These are phyloP conservation scores for Excoecaria agallocha DNA, from an alignment of 345 rosid genomes.

Conservation along the genomic window DNA sequence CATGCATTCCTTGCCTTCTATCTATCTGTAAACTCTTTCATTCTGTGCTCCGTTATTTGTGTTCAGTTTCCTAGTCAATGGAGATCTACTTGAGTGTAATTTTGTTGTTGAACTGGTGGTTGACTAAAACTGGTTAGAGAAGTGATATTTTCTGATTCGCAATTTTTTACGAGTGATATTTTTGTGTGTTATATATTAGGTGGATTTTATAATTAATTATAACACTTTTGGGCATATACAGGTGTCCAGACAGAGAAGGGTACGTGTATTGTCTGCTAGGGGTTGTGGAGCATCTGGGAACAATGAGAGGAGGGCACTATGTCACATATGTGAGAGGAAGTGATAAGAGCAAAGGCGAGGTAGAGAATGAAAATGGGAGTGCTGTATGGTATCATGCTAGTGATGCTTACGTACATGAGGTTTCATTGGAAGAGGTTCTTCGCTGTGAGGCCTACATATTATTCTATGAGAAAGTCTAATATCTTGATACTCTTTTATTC, in stretches of 20 bases:
- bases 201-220: neutral
- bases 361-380: conserved; percentile 29
- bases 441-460: conserved; percentile 82
- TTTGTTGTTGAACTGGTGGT: neutral
- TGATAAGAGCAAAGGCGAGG: conserved; percentile 29
- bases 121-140: neutral
- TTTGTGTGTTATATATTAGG: neutral
- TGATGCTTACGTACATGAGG: conserved; percentile 71
- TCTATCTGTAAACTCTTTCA: neutral
- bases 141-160: neutral
- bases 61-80: neutral
- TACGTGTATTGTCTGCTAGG: conserved; percentile 60
- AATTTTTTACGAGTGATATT: neutral
- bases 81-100: neutral
- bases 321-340: conserved; percentile 78
- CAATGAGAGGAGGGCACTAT: conserved; percentile 95
- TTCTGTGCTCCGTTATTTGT: neutral
- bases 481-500: conserved; percentile 1
- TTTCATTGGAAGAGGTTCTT: conserved; percentile 71
- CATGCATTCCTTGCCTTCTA: neutral
- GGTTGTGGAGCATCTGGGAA: conserved; percentile 86
- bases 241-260: conserved; percentile 39
- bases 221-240: conserved; percentile 20
- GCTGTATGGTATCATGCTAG: conserved; percentile 67
- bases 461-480: conserved; percentile 64